Percentiles rank a stretch among this genome's conserved stretches.
Conservation (phyloP, 1,139 yeast species). For the Blastobotrys illinoisensis region DNA sequence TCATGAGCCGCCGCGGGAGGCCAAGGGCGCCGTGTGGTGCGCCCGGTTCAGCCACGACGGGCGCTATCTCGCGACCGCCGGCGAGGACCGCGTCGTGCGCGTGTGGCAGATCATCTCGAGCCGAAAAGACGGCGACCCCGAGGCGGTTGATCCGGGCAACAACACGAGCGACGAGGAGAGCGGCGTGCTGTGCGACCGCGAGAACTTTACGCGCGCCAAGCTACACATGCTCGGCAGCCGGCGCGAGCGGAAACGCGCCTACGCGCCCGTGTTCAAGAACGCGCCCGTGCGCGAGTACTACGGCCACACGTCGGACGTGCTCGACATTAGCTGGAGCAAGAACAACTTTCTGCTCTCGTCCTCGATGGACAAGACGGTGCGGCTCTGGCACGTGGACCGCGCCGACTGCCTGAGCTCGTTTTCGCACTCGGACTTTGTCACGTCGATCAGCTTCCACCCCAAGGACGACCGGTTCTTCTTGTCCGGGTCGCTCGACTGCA, state of each 20-base stretch:
- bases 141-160: too few species aligned
- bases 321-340: constrained; percentile 82
- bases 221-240: constrained; percentile 5
- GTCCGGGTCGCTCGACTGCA: constrained; percentile 77
- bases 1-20: background rate
- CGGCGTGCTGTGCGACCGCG: constrained; percentile 8
- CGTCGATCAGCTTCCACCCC: constrained; percentile 79
- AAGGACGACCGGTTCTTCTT: constrained; percentile 81
- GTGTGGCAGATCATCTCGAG: constrained; percentile 72
- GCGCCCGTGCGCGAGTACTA: constrained; percentile 53
- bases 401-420: constrained; percentile 59
- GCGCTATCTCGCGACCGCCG: constrained; percentile 75
- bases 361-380: constrained; percentile 80
- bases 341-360: constrained; percentile 76
- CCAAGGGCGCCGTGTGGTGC: constrained; percentile 52
- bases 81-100: constrained; percentile 60
- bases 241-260: constrained; percentile 26
- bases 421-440: constrained; percentile 73
- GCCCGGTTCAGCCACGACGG: constrained; percentile 77
- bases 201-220: constrained; percentile 1
- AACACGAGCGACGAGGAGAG: constrained; percentile 6
- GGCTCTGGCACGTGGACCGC: constrained; percentile 79
- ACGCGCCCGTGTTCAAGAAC: constrained; percentile 80
- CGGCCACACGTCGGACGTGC: constrained; percentile 67
- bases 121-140: constrained; percentile 21